Evolutionary conservation across 495 filamentous ascomycete genomes (phyloP).

Genomic region (Annulohypoxylon bovei): DNA sequence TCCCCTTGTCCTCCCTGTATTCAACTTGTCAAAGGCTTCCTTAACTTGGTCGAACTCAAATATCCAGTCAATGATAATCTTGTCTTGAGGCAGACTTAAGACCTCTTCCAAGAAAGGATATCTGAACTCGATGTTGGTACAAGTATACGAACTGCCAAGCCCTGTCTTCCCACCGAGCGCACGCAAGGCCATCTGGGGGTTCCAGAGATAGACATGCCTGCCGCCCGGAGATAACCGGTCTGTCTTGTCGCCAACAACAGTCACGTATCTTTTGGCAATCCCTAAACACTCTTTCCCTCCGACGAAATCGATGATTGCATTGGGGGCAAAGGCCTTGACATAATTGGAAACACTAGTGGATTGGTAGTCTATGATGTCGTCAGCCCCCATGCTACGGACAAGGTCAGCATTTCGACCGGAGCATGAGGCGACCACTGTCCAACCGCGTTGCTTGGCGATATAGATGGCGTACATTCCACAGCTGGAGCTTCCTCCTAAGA

Average conservation of each 20-base stretch:
- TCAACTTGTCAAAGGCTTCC: not conserved
- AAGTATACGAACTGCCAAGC: not conserved
- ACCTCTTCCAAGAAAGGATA: not conserved
- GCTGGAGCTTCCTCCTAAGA: not conserved
- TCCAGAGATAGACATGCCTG: not conserved
- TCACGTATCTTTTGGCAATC: not conserved
- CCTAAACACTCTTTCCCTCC: not conserved
- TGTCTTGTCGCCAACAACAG: not conserved
- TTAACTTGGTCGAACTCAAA: not conserved
- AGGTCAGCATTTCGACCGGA: not conserved
- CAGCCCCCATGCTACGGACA: slow-evolving; percentile 1
- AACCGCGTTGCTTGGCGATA: not conserved
- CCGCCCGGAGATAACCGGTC: not conserved
- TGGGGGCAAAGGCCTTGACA: not conserved
- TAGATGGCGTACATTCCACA: not conserved
- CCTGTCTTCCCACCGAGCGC: not conserved
- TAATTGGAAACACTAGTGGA: not conserved
- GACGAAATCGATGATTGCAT: not conserved
- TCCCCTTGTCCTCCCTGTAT: not conserved
- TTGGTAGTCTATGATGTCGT: not conserved
- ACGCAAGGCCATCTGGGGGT: not conserved
- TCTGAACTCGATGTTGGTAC: not conserved
- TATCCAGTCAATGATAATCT: not conserved
- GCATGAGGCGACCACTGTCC: slow-evolving; percentile 4
- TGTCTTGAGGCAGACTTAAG: not conserved